These are phyloP conservation scores for Sugiyamaella qingdaonensis DNA, from an alignment of 805 yeast species.

Conservation along the genomic window DNA sequence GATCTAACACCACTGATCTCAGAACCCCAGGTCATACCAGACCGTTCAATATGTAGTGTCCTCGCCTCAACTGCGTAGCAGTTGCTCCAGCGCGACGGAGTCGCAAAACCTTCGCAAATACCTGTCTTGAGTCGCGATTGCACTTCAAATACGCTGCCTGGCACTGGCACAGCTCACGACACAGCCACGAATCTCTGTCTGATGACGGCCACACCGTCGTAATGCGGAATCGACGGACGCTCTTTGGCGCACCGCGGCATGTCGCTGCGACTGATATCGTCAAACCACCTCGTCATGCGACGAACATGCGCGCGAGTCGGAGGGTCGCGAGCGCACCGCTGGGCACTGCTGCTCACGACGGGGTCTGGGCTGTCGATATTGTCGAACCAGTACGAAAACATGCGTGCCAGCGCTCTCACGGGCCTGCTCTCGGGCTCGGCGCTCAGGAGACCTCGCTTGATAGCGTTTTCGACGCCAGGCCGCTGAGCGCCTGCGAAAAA, in stretches of 20 bases:
- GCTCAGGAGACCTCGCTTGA: constrained; percentile 15
- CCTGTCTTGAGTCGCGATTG: too few relatives aligned
- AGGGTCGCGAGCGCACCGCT: constrained; percentile 12
- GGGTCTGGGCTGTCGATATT: background rate
- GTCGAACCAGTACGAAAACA: constrained; percentile 16
- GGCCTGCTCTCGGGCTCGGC: constrained; percentile 11
- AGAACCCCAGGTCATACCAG: too few relatives aligned
- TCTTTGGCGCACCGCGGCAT: background rate
- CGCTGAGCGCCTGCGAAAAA: constrained; percentile 18
- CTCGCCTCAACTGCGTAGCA: too few relatives aligned
- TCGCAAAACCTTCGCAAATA: too few relatives aligned
- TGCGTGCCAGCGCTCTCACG: constrained; percentile 18
- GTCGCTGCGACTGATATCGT: constrained; percentile 5
- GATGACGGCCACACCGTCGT: constrained; percentile 16
- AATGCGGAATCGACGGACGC: background rate
- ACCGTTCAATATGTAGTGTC: too few relatives aligned
- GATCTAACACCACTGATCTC: too few relatives aligned
- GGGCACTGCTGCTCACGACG: background rate
- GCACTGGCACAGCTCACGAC: background rate
- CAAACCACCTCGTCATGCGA: constrained; percentile 19
- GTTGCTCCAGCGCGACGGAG: too few relatives aligned
- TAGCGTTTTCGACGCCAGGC: constrained; percentile 19
- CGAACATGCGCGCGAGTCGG: constrained; percentile 24
- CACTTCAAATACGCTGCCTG: too few relatives aligned
- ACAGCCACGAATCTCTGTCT: constrained; percentile 18